Evolutionary conservation across 768 basidiomycete genomes (phyloP).

Genomic region (Leccinum barrowsii): DNA sequence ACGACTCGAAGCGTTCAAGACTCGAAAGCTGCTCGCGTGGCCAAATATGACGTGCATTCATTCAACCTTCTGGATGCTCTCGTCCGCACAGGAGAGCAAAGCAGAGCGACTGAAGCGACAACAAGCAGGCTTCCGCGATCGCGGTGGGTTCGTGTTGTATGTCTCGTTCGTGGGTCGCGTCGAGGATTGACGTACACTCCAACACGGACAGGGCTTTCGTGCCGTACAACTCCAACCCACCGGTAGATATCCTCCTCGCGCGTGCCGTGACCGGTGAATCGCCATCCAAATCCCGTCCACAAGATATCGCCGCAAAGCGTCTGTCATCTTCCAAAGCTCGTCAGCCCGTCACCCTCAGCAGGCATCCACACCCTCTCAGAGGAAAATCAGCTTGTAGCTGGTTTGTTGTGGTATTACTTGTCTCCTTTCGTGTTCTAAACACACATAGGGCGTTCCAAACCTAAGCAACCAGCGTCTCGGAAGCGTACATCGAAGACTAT

Average conservation of each 20-base stretch:
- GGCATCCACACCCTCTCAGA: not conserved
- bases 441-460: slow-evolving; percentile 3
- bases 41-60: not conserved
- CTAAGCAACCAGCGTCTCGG: too few relatives aligned
- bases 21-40: too few relatives aligned
- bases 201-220: slow-evolving; percentile 45
- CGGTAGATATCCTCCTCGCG: slow-evolving; percentile 51
- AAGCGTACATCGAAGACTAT: too few relatives aligned
- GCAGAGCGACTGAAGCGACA: slow-evolving; percentile 58
- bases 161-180: not conserved
- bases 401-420: slow-evolving; percentile 7
- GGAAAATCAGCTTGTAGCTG: slow-evolving; percentile 1
- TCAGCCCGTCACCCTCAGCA: not conserved
- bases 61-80: not conserved
- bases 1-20: too few relatives aligned
- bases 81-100: slow-evolving; percentile 55
- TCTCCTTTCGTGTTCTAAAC: not conserved
- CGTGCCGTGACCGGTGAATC: slow-evolving; percentile 46
- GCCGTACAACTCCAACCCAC: slow-evolving; percentile 47
- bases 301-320: not conserved
- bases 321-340: not conserved
- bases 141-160: slow-evolving; percentile 51
- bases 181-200: not conserved
- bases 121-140: slow-evolving; percentile 64
- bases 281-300: slow-evolving; percentile 34